Conservation (phyloP, 192 early-diverging fungal species). For the Gaertneriomyces sp. region DNA sequence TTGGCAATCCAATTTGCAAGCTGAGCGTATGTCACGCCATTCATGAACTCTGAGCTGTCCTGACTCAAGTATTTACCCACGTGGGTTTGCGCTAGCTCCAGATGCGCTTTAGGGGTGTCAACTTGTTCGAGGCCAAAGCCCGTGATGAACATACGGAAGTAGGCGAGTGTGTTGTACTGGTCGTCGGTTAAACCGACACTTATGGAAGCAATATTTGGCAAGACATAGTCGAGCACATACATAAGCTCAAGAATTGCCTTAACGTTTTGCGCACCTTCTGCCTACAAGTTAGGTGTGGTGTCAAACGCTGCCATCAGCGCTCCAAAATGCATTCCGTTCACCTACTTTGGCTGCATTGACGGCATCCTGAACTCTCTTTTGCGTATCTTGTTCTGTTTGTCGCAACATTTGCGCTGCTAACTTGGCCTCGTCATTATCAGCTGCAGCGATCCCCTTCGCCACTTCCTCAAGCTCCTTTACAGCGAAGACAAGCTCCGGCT, state of each 20-base stretch:
- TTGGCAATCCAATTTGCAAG: constrained; percentile 17
- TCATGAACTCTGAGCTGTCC: constrained; percentile 18
- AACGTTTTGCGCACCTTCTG: background rate
- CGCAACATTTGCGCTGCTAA: background rate
- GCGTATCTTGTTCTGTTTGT: constrained; percentile 1
- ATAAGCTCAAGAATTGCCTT: constrained; percentile 9
- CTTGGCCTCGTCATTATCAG: constrained; percentile 34
- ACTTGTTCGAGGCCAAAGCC: constrained; percentile 13
- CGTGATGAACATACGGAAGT: constrained; percentile 19
- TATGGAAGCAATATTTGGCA: constrained; percentile 9
- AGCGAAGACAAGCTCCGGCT: constrained; percentile 36
- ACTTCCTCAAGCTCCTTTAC: constrained; percentile 51
- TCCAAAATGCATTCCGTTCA: background rate
- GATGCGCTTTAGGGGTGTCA: constrained; percentile 17
- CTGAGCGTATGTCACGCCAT: constrained; percentile 28
- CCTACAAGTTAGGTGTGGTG: background rate
- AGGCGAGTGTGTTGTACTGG: constrained; percentile 23
- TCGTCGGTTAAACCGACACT: constrained; percentile 12
- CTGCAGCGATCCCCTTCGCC: constrained; percentile 25
- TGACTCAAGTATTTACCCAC: constrained; percentile 27
- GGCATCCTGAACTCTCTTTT: constrained; percentile 1
- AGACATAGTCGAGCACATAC: constrained; percentile 14
- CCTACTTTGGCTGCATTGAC: constrained; percentile 12
- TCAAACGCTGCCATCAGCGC: background rate
- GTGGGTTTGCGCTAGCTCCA: constrained; percentile 14